phyloP scores from a whole-genome alignment of 2,329 filamentous ascomycete genomes.

The Pseudogymnoascus sp. region DNA sequence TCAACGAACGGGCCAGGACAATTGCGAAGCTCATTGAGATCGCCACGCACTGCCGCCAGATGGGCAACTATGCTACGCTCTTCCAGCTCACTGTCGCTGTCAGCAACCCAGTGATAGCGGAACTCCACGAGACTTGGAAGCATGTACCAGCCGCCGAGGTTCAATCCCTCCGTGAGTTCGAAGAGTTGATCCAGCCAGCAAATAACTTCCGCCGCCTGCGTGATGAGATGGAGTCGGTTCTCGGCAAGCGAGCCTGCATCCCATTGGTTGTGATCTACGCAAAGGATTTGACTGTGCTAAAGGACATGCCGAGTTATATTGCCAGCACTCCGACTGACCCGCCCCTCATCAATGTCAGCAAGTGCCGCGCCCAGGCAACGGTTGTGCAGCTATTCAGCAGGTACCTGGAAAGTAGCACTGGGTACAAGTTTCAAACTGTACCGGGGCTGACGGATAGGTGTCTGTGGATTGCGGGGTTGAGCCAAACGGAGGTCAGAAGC shows the following conservation, averaged over 20 bases:
- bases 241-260: constrained; percentile 63
- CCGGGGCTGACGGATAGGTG: constrained; percentile 72
- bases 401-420: constrained; percentile 68
- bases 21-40: constrained; percentile 79
- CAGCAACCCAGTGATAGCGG: constrained; percentile 61
- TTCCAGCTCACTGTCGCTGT: constrained; percentile 72
- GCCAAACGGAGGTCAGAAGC: constrained; percentile 62
- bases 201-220: constrained; percentile 71
- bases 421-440: constrained; percentile 65
- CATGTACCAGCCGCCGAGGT: constrained; percentile 58
- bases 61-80: constrained; percentile 78
- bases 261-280: constrained; percentile 80
- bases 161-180: constrained; percentile 58
- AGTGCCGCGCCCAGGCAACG: constrained; percentile 64
- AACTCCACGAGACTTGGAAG: constrained; percentile 62
- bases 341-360: constrained; percentile 74
- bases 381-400: constrained; percentile 73
- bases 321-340: constrained; percentile 56
- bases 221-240: constrained; percentile 65
- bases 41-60: constrained; percentile 62
- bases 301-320: constrained; percentile 68
- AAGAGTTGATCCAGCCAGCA: constrained; percentile 65
- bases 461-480: constrained; percentile 74
- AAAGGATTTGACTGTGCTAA: constrained; percentile 74
- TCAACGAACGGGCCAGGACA: constrained; percentile 65